Evolutionary conservation across 108 stramenopile genomes (phyloP).

Genomic region (Schizochytrium sp.): DNA sequence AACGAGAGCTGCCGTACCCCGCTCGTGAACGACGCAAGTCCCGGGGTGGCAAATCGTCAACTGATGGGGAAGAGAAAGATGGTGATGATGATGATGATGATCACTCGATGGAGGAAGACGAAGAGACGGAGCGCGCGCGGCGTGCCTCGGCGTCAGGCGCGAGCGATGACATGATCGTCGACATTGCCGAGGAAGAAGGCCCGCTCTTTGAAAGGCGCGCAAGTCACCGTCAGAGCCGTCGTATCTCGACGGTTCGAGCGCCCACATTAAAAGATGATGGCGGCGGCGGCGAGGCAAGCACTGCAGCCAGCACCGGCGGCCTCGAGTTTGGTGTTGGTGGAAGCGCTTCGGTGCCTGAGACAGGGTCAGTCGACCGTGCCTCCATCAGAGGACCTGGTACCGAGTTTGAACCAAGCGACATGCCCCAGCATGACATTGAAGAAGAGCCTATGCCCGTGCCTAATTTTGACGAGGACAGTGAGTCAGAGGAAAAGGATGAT

Average conservation of each 20-base stretch:
- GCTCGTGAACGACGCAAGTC: no score
- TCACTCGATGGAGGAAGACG: neutral
- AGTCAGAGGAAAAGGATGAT: neutral
- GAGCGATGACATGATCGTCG: neutral
- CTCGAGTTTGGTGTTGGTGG: no score
- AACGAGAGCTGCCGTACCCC: no score
- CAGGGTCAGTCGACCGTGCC: neutral
- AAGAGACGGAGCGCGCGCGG: neutral
- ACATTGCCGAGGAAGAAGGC: neutral
- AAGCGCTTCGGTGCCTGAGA: neutral
- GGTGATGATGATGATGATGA: no score
- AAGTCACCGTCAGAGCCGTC: neutral
- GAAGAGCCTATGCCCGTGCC: neutral
- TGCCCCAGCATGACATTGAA: neutral
- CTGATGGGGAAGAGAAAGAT: no score
- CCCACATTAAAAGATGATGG: no score
- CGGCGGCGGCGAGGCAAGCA: no score
- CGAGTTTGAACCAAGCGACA: neutral
- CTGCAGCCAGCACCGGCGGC: no score
- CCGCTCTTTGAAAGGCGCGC: neutral
- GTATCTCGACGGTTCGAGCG: neutral
- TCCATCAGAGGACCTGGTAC: no score
- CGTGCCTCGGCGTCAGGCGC: neutral
- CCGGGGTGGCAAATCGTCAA: no score
- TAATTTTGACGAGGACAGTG: constrained; percentile 36